These are phyloP conservation scores for Coemansia aciculifera DNA, from an alignment of 192 early-diverging fungal genomes.

Conservation along the genomic window DNA sequence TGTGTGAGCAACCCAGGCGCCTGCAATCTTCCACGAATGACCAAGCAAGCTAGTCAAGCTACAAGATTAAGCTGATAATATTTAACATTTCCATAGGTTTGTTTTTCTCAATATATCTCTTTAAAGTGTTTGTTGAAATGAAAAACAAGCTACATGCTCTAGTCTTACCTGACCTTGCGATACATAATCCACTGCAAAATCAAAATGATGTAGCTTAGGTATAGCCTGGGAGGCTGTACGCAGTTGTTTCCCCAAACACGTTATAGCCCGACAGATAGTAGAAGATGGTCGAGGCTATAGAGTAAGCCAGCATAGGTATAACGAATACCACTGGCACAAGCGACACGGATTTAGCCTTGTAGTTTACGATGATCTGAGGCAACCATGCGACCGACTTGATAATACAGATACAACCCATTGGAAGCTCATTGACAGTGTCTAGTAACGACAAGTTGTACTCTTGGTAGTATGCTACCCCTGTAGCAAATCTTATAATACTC, in stretches of 20 bases:
- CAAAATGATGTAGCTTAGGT: conserved; percentile 1
- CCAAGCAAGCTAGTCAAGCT: no score
- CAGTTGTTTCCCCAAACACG: background rate
- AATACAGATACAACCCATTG: background rate
- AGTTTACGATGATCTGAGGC: conserved; percentile 11
- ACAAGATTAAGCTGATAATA: no score
- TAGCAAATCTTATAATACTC: background rate
- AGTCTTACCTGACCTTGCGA: background rate
- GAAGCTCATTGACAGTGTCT: background rate
- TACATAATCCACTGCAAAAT: background rate
- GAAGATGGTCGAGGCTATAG: background rate
- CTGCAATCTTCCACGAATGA: no score
- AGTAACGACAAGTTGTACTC: background rate
- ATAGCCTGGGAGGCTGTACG: background rate
- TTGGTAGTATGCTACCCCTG: background rate
- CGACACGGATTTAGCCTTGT: background rate
- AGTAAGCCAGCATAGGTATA: background rate
- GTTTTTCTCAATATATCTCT: no score
- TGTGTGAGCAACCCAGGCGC: no score
- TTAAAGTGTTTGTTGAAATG: no score
- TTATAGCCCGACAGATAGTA: background rate
- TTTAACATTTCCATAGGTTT: no score
- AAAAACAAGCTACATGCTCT: no score
- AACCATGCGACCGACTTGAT: background rate
- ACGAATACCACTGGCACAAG: background rate